phyloP scores from a whole-genome alignment of 805 yeast species.

The Cyberlindnera mississippiensis region DNA sequence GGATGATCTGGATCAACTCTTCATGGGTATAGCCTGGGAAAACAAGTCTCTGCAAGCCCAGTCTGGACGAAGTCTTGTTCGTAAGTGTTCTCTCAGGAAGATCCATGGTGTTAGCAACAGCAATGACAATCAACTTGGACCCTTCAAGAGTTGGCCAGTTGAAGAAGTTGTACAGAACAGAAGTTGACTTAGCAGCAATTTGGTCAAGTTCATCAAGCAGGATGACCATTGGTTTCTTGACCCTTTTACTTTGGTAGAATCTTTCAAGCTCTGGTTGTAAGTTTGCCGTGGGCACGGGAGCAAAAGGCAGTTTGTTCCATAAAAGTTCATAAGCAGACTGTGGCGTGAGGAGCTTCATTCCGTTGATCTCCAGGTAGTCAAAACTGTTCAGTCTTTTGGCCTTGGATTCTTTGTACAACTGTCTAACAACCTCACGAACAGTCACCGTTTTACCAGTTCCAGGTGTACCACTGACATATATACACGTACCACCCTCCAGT shows the following conservation, averaged over 20 bases:
- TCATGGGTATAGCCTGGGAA: conserved; percentile 84
- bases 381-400: conserved; percentile 47
- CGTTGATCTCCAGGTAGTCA: conserved; percentile 83
- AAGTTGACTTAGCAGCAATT: conserved; percentile 74
- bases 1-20: conserved; percentile 72
- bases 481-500: conserved; percentile 71
- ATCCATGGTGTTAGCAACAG: conserved; percentile 97
- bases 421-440: conserved; percentile 76
- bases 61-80: conserved; percentile 85
- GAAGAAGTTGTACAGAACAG: conserved; percentile 90
- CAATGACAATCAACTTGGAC: conserved; percentile 81
- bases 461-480: conserved; percentile 94
- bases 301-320: conserved; percentile 82
- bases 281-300: conserved; percentile 57
- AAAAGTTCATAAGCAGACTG: conserved; percentile 75
- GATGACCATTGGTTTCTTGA: conserved; percentile 48
- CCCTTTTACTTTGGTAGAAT: conserved; percentile 45
- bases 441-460: conserved; percentile 98
- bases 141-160: conserved; percentile 90
- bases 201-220: conserved; percentile 93
- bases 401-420: conserved; percentile 44
- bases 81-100: conserved; percentile 84
- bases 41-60: conserved; percentile 83
- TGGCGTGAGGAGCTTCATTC: conserved; percentile 78
- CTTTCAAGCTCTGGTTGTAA: conserved; percentile 49